Conservation (phyloP, 106 monocot species). For the Allium fistulosum region DNA sequence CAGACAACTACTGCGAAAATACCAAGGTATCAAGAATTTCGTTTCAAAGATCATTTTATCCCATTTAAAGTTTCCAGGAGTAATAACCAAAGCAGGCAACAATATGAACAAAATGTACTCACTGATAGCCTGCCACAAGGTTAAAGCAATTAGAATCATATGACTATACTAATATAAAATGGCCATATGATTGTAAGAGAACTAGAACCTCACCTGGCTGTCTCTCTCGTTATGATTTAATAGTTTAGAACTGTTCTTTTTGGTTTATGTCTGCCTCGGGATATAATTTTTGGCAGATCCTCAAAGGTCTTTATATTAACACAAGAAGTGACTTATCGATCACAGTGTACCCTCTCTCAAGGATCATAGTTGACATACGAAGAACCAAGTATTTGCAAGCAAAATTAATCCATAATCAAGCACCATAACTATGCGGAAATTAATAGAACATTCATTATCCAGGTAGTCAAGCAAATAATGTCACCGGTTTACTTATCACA, state of each 20-base stretch:
- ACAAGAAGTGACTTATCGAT: neutral
- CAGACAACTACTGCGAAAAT: too few species aligned
- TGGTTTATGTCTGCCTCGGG: neutral
- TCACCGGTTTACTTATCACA: constrained; percentile 8
- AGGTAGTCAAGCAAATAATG: constrained; percentile 11
- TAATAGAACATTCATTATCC: constrained; percentile 15
- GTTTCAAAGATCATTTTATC: too few species aligned
- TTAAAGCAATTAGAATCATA: constrained; percentile 12
- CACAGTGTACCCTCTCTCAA: neutral
- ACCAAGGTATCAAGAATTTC: too few species aligned
- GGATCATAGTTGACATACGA: neutral
- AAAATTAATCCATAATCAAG: constrained; percentile 13
- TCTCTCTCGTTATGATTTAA: neutral
- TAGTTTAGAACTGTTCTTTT: constrained; percentile 3
- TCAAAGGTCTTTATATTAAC: neutral
- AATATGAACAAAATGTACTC: constrained; percentile 6
- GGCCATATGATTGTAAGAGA: neutral
- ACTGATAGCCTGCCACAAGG: constrained; percentile 22
- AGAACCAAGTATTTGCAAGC: neutral
- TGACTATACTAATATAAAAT: neutral
- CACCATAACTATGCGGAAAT: constrained; percentile 10
- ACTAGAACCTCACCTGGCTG: constrained; percentile 3
- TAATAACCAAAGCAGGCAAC: neutral
- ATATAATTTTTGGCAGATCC: neutral
- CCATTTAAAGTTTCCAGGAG: neutral